Base-by-base conservation (phyloP, 805 yeast species). In the Metschnikowia vanudenii region DNA sequence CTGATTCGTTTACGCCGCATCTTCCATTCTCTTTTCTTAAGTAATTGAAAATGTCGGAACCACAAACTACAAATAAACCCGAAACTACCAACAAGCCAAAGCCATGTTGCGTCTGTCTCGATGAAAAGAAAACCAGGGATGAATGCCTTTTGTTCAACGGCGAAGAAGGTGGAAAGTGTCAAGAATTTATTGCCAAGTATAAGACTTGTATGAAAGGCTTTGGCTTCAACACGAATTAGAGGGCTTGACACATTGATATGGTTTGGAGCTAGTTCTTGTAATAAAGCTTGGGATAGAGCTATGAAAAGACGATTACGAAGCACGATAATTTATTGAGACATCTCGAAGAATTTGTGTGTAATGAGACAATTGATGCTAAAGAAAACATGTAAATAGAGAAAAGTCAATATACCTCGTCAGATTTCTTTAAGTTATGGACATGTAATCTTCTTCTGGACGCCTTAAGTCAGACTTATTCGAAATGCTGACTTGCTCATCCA, bases 31-130 rank as follows among this genome's bases (percentile, higher is more conserved):
- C 7, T 26, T 14, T 42, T 13, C 22, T 28, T 28, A 19, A 31
- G 10, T 31, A 31, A 26, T 26, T 10, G 12, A 16, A 17, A 22
- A 46, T 41, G 45, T 16, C 49, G 16, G 40, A 31, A 12, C 26
- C 39, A 10, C 12, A 12, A 19, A 20, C 20, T 11, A 16, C 38
- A 14, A 49, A 24, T 2, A 19, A 40, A 31, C 6, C 34, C 8
- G 33, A 26, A n/a, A 13, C 18, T 5, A 58, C 59, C 43, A 31
- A 68, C 32, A 84, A 88, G 62, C 96, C 96, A 54, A 92, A 91
- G 70, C 97, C 99, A 49, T 92, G 99, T 69, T 92, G 98, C 62
- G 98, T 92, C 18, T 94, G 98, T 67, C 79, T 84, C 56, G 86
- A 85, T 29, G 89, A 89, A 61, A 89, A 89, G 68, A 77, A 84